These are phyloP conservation scores for Lasiosphaeria ovina DNA, from an alignment of 495 filamentous ascomycete genomes.

Conservation along the genomic window DNA sequence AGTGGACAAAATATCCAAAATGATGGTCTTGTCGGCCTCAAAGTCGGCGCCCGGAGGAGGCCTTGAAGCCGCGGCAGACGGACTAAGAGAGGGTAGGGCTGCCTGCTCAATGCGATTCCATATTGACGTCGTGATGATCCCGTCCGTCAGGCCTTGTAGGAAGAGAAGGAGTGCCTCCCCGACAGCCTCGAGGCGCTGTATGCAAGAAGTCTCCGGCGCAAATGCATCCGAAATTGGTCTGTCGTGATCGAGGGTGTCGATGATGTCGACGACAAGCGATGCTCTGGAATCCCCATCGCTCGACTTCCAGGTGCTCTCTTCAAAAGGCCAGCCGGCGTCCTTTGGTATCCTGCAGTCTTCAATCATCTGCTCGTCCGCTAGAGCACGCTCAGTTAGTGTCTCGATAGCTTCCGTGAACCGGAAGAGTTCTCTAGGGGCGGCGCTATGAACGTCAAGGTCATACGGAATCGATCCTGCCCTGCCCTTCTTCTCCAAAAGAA, in stretches of 20 bases:
- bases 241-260: conserved; percentile 71
- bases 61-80: conserved; percentile 27
- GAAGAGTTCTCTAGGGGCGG: conserved; percentile 78
- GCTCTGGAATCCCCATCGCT: conserved; percentile 27
- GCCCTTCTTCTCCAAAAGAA: conserved; percentile 24
- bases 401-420: conserved; percentile 82
- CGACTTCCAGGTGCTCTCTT: conserved; percentile 38
- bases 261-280: conserved; percentile 39
- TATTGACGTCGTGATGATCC: conserved; percentile 63
- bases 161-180: conserved; percentile 67
- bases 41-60: conserved; percentile 46
- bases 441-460: conserved; percentile 43
- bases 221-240: conserved; percentile 56
- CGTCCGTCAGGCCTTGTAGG: conserved; percentile 68
- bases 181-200: conserved; percentile 68
- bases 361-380: conserved; percentile 84
- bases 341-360: conserved; percentile 59
- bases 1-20: conserved; percentile 70
- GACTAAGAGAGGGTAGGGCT: conserved; percentile 39
- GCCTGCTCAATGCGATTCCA: conserved; percentile 70
- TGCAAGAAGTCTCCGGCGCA: conserved; percentile 52
- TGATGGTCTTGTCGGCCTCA: conserved; percentile 65
- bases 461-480: conserved; percentile 39
- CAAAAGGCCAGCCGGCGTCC: conserved; percentile 73
- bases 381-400: conserved; percentile 64